Evolutionary conservation across 306 rosid genomes (phyloP), one percentile per base, ranked within the genome.

Genomic region (Dryas octopetala): DNA sequence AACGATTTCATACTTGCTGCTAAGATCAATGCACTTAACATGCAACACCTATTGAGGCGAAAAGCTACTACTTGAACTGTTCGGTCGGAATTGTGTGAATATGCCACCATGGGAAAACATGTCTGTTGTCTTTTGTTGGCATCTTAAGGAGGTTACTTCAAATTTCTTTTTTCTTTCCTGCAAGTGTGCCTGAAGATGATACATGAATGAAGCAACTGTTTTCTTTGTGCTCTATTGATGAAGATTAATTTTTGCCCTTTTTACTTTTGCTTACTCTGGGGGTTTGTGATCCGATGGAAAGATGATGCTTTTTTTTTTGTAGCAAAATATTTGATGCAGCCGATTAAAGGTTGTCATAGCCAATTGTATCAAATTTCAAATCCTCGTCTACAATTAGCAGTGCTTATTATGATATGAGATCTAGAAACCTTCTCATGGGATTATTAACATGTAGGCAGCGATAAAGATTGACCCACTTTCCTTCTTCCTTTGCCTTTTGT

Each of bases 1-100:
- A 93, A 93, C 67, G 98, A 91, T 83, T 93, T 93, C 88, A 93
- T 93, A 71, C 96, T 93, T 51, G 98, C 98, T 79, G 86, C 97
- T 41, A 93, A 91, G 85, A 88, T 93, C 84, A 85, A 79, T 59
- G 76, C 52, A 63, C 83, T 93, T 57, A 76, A 83, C 62, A 19
- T 88, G 81, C 86, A 89, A 47, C 73, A 78, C 60, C 83, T 93
- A 16, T 75, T 90, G 44, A 82, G 97, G 68, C 81, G 74, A 78
- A 84, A 90, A 71, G 83, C 78, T 75, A 47, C 88, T 1, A 59
- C 14, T 62, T 83, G 72, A 86, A 44, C 76, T 8, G 32, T 28
- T 28, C 32, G 32, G 32, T 17, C 40, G 0, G 14, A 14, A 44
- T 49, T 0, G 15, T 23, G 4, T 1, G 23, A 11, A 71, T 9